These are phyloP conservation scores for Huntiella moniliformis DNA, from an alignment of 2,329 filamentous ascomycete genomes.

Conservation along the genomic window DNA sequence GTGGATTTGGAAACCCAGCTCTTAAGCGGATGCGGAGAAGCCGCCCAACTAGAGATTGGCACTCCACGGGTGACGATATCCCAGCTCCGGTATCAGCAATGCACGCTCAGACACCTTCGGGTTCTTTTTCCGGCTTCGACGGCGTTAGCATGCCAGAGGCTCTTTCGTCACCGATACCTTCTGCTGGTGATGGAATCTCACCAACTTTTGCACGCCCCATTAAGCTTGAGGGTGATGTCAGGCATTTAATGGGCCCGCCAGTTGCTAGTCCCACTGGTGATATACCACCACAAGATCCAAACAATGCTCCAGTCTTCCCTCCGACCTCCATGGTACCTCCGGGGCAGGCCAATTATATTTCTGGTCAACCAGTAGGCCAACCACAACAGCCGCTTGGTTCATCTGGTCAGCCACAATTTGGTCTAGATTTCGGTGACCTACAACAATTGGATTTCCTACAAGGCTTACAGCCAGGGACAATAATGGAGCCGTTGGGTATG, in stretches of 20 bases:
- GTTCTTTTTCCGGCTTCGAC: constrained; percentile 11
- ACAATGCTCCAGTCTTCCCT: background rate
- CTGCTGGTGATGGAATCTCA: constrained; percentile 20
- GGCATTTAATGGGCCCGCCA: background rate
- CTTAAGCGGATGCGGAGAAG: constrained; percentile 17
- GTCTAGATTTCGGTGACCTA: constrained; percentile 27
- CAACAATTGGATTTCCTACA: constrained; percentile 37
- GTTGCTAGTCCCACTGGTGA: background rate
- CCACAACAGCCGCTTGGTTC: constrained; percentile 7
- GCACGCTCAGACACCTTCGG: constrained; percentile 3
- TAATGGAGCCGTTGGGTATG: constrained; percentile 14
- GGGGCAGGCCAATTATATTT: too few species aligned
- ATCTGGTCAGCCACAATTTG: background rate
- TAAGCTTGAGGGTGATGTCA: background rate
- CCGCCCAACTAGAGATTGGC: constrained; percentile 17
- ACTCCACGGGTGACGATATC: constrained; percentile 15
- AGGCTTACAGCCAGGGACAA: constrained; percentile 18
- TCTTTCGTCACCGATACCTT: constrained; percentile 24
- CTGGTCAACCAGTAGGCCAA: background rate
- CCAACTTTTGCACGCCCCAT: constrained; percentile 3
- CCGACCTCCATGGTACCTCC: background rate
- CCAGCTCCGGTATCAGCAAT: constrained; percentile 12
- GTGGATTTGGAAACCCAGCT: constrained; percentile 45
- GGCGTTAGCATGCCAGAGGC: constrained; percentile 23
- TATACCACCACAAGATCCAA: background rate